Conservation (phyloP, 768 basidiomycete genomes). For the Mycena metata region DNA sequence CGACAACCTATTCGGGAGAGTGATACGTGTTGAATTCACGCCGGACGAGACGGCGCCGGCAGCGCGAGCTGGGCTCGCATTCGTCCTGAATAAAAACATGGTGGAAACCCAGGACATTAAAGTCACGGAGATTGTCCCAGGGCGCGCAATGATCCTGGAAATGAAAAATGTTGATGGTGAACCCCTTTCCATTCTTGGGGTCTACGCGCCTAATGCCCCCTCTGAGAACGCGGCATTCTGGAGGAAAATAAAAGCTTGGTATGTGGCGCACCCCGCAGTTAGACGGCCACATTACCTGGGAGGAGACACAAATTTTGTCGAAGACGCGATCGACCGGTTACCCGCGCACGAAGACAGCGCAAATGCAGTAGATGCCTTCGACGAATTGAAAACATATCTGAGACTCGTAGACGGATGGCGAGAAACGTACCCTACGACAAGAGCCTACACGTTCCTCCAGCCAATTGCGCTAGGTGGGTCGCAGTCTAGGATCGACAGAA, state of each 20-base stretch:
- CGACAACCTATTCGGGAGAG: constrained; percentile 15
- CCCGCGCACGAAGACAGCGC: background rate
- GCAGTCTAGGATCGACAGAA: background rate
- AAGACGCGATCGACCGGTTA: background rate
- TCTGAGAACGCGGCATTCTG: constrained; percentile 49
- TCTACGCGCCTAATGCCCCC: constrained; percentile 52
- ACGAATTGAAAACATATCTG: background rate
- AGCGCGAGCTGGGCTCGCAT: constrained; percentile 30
- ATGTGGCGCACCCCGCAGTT: background rate
- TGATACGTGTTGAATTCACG: constrained; percentile 7
- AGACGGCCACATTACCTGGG: background rate
- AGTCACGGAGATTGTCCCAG: constrained; percentile 26
- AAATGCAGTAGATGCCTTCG: background rate
- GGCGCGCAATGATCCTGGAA: constrained; percentile 28
- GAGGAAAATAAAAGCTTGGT: constrained; percentile 36
- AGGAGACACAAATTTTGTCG: background rate
- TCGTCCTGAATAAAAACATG: constrained; percentile 37
- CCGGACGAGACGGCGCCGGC: background rate
- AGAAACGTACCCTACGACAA: background rate
- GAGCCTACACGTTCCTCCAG: background rate
- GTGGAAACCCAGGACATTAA: background rate
- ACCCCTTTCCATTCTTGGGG: constrained; percentile 40
- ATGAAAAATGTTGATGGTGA: background rate
- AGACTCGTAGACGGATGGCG: background rate
- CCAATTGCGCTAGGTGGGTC: background rate